Evolutionary conservation across 257 asterid genomes (phyloP).

Genomic region (Nicotiana otophora): DNA sequence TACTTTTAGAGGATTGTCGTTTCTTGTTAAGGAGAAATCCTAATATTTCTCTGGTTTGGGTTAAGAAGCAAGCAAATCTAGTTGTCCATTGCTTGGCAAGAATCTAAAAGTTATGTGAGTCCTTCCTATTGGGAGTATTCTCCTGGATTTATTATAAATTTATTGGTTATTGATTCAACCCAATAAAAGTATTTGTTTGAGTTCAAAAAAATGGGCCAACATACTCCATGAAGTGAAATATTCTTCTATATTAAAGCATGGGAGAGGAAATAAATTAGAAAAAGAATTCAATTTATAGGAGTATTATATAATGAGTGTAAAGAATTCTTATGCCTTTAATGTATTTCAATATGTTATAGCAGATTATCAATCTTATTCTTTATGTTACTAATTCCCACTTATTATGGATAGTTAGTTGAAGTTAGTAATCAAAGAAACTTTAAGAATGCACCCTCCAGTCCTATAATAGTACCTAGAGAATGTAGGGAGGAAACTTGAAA

Average conservation of each 20-base stretch:
- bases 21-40: no score
- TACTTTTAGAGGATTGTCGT: no score
- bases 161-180: no score
- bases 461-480: conserved; percentile 17
- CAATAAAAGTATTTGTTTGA: no score
- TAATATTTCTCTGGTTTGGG: no score
- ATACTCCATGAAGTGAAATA: not conserved
- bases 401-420: conserved; percentile 5
- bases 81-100: no score
- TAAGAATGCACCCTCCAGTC: conserved; percentile 23
- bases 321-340: not conserved
- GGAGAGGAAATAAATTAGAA: not conserved
- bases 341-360: not conserved
- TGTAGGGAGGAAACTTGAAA: conserved; percentile 7
- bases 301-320: not conserved
- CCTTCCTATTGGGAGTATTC: no score
- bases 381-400: not conserved
- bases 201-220: not conserved
- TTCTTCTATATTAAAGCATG: not conserved
- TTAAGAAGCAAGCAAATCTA: no score
- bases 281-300: not conserved
- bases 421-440: conserved; percentile 18
- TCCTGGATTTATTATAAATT: no score
- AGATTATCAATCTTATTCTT: not conserved
- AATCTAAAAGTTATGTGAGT: no score